A percentile compares a stretch with the other conserved stretches of the same genome.
phyloP scores from a whole-genome alignment of 1,284 basidiomycete species.

The Cryptococcus sp. region DNA sequence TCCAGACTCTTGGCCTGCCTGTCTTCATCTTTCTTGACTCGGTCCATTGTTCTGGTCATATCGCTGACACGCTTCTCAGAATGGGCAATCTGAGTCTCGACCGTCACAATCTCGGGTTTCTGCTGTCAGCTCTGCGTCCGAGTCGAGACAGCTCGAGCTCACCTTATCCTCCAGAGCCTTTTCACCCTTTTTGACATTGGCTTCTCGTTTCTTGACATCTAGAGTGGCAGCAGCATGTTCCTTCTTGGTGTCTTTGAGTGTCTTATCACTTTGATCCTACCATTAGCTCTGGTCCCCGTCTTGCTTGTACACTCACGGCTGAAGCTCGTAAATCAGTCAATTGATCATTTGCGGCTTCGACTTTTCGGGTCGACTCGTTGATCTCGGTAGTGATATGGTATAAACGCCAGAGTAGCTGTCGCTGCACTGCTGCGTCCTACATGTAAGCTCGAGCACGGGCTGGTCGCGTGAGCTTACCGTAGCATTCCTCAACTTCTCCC shows the following conservation, averaged over 20 bases:
- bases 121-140: constrained; percentile 34
- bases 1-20: constrained; percentile 62
- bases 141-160: constrained; percentile 12
- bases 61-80: constrained; percentile 71
- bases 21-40: constrained; percentile 64
- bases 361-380: constrained; percentile 63
- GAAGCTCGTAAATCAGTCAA: constrained; percentile 64
- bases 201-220: constrained; percentile 68
- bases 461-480: constrained; percentile 49
- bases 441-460: background rate
- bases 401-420: constrained; percentile 80
- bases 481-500: constrained; percentile 72
- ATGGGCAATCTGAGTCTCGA: constrained; percentile 84
- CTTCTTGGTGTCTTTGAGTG: constrained; percentile 67
- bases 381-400: constrained; percentile 85
- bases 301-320: constrained; percentile 49
- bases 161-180: constrained; percentile 80
- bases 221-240: constrained; percentile 75
- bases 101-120: constrained; percentile 74
- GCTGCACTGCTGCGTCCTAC: constrained; percentile 75
- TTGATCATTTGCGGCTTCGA: constrained; percentile 66
- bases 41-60: constrained; percentile 60
- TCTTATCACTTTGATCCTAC: constrained; percentile 60
- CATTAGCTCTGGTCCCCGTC: constrained; percentile 1
- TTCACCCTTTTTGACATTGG: constrained; percentile 72